Percentiles rank a stretch among this genome's conserved stretches.
These are phyloP conservation scores for Globisporangium middletonii DNA, from an alignment of 352 stramenopile genomes.

Conservation along the genomic window DNA sequence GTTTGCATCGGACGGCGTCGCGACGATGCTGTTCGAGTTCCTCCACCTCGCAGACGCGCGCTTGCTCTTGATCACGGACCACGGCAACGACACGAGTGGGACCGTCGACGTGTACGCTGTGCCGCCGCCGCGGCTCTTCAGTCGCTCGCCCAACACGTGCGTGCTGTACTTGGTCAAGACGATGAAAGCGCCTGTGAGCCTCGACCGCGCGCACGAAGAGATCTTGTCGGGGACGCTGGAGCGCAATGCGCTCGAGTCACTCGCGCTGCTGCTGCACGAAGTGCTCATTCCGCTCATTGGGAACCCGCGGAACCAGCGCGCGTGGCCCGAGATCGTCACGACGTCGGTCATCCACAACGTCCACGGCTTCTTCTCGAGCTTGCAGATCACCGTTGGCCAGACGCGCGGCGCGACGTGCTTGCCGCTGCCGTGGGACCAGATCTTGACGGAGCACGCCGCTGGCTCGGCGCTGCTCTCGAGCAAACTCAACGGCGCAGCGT, in stretches of 20 bases:
- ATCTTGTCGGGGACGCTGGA: constrained; percentile 73
- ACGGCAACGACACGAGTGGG: constrained; percentile 45
- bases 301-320: constrained; percentile 70
- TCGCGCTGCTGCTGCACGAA: constrained; percentile 64
- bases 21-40: constrained; percentile 64
- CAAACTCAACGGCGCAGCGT: neutral
- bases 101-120: constrained; percentile 55
- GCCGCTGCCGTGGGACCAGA: constrained; percentile 76
- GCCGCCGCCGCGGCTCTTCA: constrained; percentile 48
- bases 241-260: constrained; percentile 64
- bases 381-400: constrained; percentile 87
- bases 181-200: constrained; percentile 51
- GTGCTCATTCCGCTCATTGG: constrained; percentile 71
- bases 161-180: constrained; percentile 79
- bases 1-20: constrained; percentile 58
- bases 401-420: constrained; percentile 79
- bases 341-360: constrained; percentile 73
- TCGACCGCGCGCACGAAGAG: constrained; percentile 59
- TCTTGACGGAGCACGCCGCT: constrained; percentile 46
- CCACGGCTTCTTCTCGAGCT: constrained; percentile 71
- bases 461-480: constrained; percentile 12
- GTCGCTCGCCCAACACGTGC: constrained; percentile 15
- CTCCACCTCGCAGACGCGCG: constrained; percentile 52
- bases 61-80: constrained; percentile 68
- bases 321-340: constrained; percentile 81